Base-by-base conservation (phyloP, 2,329 filamentous ascomycete species). In the Raffaelea deltoideospora region DNA sequence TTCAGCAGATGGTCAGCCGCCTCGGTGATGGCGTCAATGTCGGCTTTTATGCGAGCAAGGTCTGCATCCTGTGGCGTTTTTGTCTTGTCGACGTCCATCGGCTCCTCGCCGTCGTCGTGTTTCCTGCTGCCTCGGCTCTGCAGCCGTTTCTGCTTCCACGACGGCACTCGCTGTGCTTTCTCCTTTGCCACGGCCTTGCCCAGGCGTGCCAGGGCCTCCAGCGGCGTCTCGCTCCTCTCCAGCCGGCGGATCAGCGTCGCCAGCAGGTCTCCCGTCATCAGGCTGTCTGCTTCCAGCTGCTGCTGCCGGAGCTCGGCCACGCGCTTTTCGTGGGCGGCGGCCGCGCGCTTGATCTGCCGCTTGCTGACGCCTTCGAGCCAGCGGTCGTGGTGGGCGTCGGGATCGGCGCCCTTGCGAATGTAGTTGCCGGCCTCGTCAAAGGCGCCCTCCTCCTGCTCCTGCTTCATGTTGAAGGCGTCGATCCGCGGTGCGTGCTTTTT, bases 351-450 rank as follows among this genome's bases (percentile, higher is more conserved):
- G 67, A 96, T 93, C 40, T 95, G 86, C 56, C 88, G 93, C 55
- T 93, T 95, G 46, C 80, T 90, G 17, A 95, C 63, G 0, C 90
- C 90, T 31, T 94, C 82, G 17, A 98, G 61, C 90, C 90, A 98
- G 23, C 71, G 72, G 59, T 98, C 90, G 55, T 98, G 86, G 19
- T 82, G 73, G 1, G 87, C 84, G 47, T 96, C 86, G 1, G 85
- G 84, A 49, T 98, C 90, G 9, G 63, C 72, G 0, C 87, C 87
- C 56, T 92, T 92, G 39, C 90, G 76, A 31, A 98, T 75, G 53
- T 77, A 98, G 55, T 96, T 98, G 10, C 88, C 88, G 2, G 77
- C 64, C 47, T 90, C 81, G 53, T 98, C 90, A 50, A 95, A 98
- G 10, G 76, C 71, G 1, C 90, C 90, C 47, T 96, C 88, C 51